Evolutionary conservation across 495 filamentous ascomycete species (phyloP).

Genomic region (Xylaria venustula): DNA sequence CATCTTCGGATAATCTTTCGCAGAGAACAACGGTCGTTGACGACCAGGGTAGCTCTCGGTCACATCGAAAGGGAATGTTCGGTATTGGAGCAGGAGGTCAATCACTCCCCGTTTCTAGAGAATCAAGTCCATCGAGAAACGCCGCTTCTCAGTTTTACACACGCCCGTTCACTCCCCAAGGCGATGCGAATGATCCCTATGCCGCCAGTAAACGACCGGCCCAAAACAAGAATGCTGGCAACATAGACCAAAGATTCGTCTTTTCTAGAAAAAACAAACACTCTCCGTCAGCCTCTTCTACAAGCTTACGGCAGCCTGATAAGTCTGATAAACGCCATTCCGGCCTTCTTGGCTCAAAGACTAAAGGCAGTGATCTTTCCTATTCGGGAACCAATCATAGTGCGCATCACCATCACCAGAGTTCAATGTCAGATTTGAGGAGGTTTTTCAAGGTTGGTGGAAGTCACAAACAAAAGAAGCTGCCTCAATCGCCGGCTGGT

Average conservation of each 20-base stretch:
- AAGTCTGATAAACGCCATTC: conserved; percentile 50
- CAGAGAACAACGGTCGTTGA: conserved; percentile 31
- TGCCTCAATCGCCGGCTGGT: conserved; percentile 54
- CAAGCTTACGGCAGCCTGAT: conserved; percentile 36
- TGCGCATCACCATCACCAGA: conserved; percentile 62
- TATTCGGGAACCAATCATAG: conserved; percentile 41
- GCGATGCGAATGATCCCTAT: conserved; percentile 86
- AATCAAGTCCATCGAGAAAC: conserved; percentile 62
- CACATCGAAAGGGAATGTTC: conserved; percentile 68
- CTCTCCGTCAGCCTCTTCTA: conserved; percentile 44
- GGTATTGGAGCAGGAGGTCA: conserved; percentile 67
- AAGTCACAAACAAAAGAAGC: conserved; percentile 63
- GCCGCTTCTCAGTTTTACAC: conserved; percentile 57
- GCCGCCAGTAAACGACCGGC: conserved; percentile 76
- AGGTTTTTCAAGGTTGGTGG: conserved; percentile 78
- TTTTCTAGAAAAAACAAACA: conserved; percentile 60
- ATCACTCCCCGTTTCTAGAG: conserved; percentile 64
- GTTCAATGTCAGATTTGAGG: conserved; percentile 93
- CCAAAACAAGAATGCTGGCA: conserved; percentile 63
- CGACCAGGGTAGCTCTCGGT: conserved; percentile 22
- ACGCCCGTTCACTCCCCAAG: conserved; percentile 73
- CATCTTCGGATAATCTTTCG: conserved; percentile 37
- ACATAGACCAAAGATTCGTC: conserved; percentile 80
- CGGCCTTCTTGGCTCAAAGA: conserved; percentile 32
- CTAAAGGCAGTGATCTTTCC: conserved; percentile 30